phyloP scores from a whole-genome alignment of 768 basidiomycete genomes.

The Lactarius trivialis region DNA sequence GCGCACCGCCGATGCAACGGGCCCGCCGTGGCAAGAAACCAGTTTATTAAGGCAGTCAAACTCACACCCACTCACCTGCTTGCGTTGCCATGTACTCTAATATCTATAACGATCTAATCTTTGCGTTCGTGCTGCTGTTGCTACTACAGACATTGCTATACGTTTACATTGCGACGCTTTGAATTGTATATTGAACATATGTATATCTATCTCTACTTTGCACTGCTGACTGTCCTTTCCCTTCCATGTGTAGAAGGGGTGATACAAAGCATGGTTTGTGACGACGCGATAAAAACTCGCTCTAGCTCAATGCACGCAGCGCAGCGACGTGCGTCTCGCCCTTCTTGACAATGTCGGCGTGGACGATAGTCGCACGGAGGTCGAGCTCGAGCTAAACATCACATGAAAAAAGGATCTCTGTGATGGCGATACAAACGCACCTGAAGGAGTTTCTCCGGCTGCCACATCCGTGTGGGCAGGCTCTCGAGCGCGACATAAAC shows the following conservation, averaged over 20 bases:
- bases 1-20: not conserved
- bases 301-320: conserved; percentile 29
- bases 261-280: not conserved
- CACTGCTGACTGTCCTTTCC: not conserved
- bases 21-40: not conserved
- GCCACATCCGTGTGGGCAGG: conserved; percentile 89
- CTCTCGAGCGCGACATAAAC: conserved; percentile 87
- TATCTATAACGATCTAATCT: not conserved
- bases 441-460: conserved; percentile 83
- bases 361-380: conserved; percentile 42
- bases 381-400: conserved; percentile 47
- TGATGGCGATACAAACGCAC: conserved; percentile 37
- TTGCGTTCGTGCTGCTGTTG: not conserved
- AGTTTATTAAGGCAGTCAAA: not conserved
- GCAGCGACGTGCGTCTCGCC: conserved; percentile 44
- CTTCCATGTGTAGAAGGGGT: not conserved
- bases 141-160: not conserved
- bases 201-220: not conserved
- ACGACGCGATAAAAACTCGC: not conserved
- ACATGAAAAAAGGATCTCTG: not conserved
- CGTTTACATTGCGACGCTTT: not conserved
- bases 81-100: not conserved
- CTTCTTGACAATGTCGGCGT: conserved; percentile 47
- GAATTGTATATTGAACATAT: not conserved
- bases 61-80: not conserved